Evolutionary conservation across 768 basidiomycete species (phyloP), one percentile per base, ranked within the genome.

Genomic region (Pisolithus orientalis): DNA sequence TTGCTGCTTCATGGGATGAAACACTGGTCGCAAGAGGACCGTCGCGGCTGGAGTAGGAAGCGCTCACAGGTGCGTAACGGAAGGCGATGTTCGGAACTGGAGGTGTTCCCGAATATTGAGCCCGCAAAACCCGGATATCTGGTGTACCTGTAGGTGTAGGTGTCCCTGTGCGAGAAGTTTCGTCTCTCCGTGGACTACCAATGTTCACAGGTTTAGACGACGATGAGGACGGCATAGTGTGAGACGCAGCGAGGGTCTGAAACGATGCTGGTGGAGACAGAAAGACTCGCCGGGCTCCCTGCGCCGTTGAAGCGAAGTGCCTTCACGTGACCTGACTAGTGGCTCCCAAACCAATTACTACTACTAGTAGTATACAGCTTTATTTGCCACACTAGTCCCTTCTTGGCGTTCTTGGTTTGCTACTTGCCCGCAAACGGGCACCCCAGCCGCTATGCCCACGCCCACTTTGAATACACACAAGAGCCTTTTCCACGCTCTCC

Each of bases 131-230:
- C 32, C 80, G 77, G 53, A 86, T 67, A 59, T 84, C 81, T 6
- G 87, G 84, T 17, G 87, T 85, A 42, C 83, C 83, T 13, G 72
- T 58, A 1, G 75, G 73, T 13, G 75, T 73, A 31, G 65, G 56
- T 39, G 56, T 24, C 5, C 17, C 47, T 1, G 67, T 62, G 39
- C 57, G 14, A 38, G 49, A 47, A 24, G 45, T 2, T 24, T 52
- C 52, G 14, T 59, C 59, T 11, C 53, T 34, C n/a, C 62, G 62
- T 25, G 68, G 68, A 31, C 62, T 63, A 50, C 60, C 70, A 42
- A 84, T 84, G 58, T 72, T 73, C 8, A 84, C 67, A 42, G 82
- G 82, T 62, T 73, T 70, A 4, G 82, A 81, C n/a, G 81, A 78
- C 38, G 76, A 73, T 50, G 79, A 52, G 28, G n/a, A 34, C 34